Conservation (phyloP, 164 flowering plant genomes). For the Nelumbo lutea region DNA sequence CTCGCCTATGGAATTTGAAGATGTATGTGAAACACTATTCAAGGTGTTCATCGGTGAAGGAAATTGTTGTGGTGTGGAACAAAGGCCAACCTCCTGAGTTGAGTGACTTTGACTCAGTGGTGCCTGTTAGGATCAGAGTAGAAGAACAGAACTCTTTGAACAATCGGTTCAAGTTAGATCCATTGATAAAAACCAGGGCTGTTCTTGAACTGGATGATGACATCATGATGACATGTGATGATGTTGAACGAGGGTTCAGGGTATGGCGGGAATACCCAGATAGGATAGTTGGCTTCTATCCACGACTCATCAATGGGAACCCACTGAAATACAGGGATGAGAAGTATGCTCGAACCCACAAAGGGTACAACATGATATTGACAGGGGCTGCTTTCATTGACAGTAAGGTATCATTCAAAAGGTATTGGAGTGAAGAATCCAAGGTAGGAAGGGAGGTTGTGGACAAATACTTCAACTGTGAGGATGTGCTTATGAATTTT, state of each 20-base stretch:
- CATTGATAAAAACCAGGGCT: conserved; percentile 54
- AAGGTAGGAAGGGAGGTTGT: conserved; percentile 51
- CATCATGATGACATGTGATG: conserved; percentile 78
- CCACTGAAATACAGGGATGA: conserved; percentile 55
- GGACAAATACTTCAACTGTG: conserved; percentile 69
- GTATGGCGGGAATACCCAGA: conserved; percentile 81
- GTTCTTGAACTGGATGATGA: conserved; percentile 92
- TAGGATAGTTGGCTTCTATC: conserved; percentile 75
- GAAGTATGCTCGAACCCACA: conserved; percentile 51
- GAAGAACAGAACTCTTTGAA: conserved; percentile 67
- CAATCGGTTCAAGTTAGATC: conserved; percentile 62
- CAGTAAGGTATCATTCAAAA: conserved; percentile 37
- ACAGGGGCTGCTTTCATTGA: conserved; percentile 93
- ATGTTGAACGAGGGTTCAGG: conserved; percentile 68
- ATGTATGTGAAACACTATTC: conserved; percentile 79
- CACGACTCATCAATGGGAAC: conserved; percentile 44
- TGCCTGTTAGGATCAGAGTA: conserved; percentile 61
- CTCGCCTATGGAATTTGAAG: conserved; percentile 83
- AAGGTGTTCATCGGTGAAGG: conserved; percentile 69
- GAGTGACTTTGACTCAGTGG: conserved; percentile 60
- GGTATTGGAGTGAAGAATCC: conserved; percentile 65
- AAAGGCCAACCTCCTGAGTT: conserved; percentile 53
- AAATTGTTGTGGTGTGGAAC: conserved; percentile 85
- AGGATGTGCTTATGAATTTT: conserved; percentile 70
- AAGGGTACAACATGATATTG: conserved; percentile 66